Evolutionary conservation across 2,329 filamentous ascomycete species (phyloP).

Genomic region (Sordariomycetes sp.): DNA sequence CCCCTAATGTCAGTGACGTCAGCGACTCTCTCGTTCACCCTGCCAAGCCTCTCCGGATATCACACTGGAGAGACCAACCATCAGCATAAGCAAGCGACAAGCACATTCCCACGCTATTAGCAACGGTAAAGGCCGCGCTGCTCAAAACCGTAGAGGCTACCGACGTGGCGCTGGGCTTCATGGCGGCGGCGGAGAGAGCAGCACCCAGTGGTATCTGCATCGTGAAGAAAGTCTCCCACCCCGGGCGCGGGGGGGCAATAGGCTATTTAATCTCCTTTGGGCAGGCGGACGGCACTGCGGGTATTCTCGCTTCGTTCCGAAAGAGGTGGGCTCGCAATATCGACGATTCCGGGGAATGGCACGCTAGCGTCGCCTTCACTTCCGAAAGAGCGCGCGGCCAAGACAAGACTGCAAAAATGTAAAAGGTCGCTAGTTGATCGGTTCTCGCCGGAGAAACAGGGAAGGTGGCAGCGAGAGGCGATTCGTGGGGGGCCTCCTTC

Average conservation of each 20-base stretch:
- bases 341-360: background rate
- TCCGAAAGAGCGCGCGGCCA: background rate
- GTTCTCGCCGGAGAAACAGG: background rate
- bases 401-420: too few species aligned
- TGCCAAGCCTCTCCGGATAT: background rate
- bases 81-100: background rate
- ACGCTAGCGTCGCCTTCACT: background rate
- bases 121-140: background rate
- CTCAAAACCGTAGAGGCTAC: background rate
- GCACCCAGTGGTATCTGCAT: conserved; percentile 4
- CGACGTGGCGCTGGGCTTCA: conserved; percentile 1
- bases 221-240: background rate
- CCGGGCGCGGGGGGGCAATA: background rate
- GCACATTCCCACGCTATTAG: background rate
- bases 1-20: background rate
- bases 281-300: background rate
- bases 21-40: background rate
- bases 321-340: background rate
- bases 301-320: background rate
- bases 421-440: background rate
- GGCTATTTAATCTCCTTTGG: background rate
- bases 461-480: background rate
- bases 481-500: background rate
- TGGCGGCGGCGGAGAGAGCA: background rate
- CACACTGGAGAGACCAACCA: background rate